Evolutionary conservation across 2,329 filamentous ascomycete genomes (phyloP), one percentile per base, ranked within the genome.

Genomic region (Trichoderma sp.): DNA sequence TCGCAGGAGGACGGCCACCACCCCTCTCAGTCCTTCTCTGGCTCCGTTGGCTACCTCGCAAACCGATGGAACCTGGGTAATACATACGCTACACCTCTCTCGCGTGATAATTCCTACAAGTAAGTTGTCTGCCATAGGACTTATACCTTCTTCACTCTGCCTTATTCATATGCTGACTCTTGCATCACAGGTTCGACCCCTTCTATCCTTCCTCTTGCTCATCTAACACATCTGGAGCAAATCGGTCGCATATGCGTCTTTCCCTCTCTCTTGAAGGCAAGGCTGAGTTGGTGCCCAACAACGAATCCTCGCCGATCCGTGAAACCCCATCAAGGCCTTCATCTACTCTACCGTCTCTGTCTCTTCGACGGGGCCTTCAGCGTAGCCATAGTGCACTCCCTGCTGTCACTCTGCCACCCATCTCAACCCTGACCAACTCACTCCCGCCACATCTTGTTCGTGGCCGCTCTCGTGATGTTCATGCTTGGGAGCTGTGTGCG

Each of bases 401-500:
- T 47, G 83, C 85, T 68, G 81, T 87, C 71, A 89, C 86, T 5
- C 81, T 89, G n/a, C 84, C 86, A 29, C 85, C 86, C 61, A 85
- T 87, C 70, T 85, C 85, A 5, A 79, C 83, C 19, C 77, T 88
- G 52, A 87, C 86, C 11, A 82, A 80, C 74, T 79, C 82, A n/a
- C 79, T 88, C 16, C 85, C 86, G 31, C 87, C 86, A 24, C 83
- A 84, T 43, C 81, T 90, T 21, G 81, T 83, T 40, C 89, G 90
- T 68, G 92, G 92, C 67, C 88, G 95, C 68, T 97, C 94, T 69
- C 89, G 93, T 67, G 92, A 97, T 78, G 92, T 94, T 21, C 89
- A 94, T 62, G 92, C 91, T 7, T 97, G 95, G 95, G 93, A 97
- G 76, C 93, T 93, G 69, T 94, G 92, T 81, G 95, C 93, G 75